Conservation (phyloP, 2,329 filamentous ascomycete genomes). For the Hymenoscyphus fructigenus region DNA sequence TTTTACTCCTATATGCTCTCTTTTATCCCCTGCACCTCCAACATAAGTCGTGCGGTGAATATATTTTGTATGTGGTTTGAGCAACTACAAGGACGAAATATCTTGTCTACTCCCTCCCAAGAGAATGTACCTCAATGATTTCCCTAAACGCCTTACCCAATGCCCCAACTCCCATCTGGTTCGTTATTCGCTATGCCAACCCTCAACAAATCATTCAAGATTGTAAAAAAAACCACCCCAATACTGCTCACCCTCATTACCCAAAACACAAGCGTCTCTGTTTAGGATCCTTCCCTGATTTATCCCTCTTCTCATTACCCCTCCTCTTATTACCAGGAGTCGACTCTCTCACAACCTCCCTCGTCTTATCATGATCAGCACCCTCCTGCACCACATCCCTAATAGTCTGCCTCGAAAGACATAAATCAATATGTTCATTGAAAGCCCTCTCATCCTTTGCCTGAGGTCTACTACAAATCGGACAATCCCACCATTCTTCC, state of each 20-base stretch:
- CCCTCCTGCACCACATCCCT: slow-evolving; percentile 70
- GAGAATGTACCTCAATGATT: slow-evolving; percentile 1
- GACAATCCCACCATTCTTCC: slow-evolving; percentile 74
- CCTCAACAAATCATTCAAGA: background rate
- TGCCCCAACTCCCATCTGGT: background rate
- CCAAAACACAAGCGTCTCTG: slow-evolving; percentile 24
- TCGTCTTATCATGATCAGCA: slow-evolving; percentile 10
- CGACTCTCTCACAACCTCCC: slow-evolving; percentile 13
- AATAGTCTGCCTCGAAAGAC: slow-evolving; percentile 83
- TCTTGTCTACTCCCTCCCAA: no score
- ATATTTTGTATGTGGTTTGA: no score
- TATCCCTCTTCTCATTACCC: slow-evolving; percentile 14
- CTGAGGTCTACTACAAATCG: slow-evolving; percentile 80
- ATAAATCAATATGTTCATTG: slow-evolving; percentile 91
- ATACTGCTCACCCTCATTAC: background rate
- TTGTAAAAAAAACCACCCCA: background rate
- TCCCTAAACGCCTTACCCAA: background rate
- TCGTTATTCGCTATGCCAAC: background rate
- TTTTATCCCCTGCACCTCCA: no score
- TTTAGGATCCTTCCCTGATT: slow-evolving; percentile 20
- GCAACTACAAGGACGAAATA: no score
- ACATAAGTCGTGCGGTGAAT: no score
- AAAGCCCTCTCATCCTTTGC: slow-evolving; percentile 71
- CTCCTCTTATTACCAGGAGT: slow-evolving; percentile 14
- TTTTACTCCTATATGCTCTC: no score